A percentile compares a stretch with the other conserved stretches of the same genome.
These are phyloP conservation scores for Calonectria naviculata DNA, from an alignment of 2,329 filamentous ascomycete genomes.

Conservation along the genomic window DNA sequence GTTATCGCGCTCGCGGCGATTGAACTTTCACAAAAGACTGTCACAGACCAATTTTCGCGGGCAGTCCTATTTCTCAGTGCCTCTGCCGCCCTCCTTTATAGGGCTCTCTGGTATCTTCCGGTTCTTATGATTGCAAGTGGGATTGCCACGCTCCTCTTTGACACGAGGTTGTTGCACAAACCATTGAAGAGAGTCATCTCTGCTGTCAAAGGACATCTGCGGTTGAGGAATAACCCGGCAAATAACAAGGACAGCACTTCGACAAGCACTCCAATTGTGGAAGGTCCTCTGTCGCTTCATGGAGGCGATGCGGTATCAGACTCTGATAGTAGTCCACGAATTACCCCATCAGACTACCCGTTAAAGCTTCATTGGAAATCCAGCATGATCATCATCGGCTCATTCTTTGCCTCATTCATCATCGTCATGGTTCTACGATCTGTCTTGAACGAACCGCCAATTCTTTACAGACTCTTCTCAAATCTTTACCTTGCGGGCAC, in stretches of 20 bases:
- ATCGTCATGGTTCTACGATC: constrained; percentile 63
- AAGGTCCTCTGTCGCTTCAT: no score
- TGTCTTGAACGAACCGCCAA: constrained; percentile 51
- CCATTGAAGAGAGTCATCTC: no score
- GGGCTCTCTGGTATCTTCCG: constrained; percentile 81
- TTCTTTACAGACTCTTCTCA: constrained; percentile 71
- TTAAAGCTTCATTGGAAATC: constrained; percentile 58
- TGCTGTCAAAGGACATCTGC: constrained; percentile 12
- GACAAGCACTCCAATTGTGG: no score
- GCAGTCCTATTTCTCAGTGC: constrained; percentile 72
- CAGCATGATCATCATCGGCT: constrained; percentile 53
- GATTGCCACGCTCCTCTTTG: constrained; percentile 63
- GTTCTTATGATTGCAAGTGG: constrained; percentile 69
- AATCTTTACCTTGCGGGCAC: constrained; percentile 82
- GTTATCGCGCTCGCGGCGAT: constrained; percentile 77
- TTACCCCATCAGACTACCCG: constrained; percentile 46
- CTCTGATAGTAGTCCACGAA: constrained; percentile 38
- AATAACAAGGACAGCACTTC: no score
- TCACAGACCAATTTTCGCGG: constrained; percentile 71
- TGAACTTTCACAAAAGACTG: constrained; percentile 73
- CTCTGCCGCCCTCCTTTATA: constrained; percentile 75
- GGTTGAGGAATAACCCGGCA: no score
- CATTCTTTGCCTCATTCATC: constrained; percentile 68
- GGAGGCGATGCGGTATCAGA: no score
- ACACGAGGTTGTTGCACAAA: no score